Base-by-base conservation (phyloP, 192 early-diverging fungal species). In the Bifiguratus adelaidae region DNA sequence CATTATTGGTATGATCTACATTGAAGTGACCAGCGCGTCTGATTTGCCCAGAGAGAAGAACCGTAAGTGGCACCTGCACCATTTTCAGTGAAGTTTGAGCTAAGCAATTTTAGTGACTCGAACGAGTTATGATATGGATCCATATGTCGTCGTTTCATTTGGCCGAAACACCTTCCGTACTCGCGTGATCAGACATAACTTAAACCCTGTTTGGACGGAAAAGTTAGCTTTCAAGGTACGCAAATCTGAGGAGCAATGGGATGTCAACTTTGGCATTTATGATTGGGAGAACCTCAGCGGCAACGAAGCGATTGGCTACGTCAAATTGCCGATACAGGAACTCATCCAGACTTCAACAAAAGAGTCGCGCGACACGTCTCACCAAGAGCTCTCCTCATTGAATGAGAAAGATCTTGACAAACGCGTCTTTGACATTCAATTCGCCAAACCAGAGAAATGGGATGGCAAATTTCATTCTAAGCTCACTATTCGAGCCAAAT, bases 91-190 rank as follows among this genome's bases (percentile, higher is more conserved):
- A 5, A 4, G 2, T 46, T 44, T 7, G 23, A 59, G 7, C 20
- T 15, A 25, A 6, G 7, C 22, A 41, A 49, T 21, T 38, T 20
- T 52, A 64, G 61, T 60, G 8, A 67, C 74, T 3, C 53, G 71
- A n/a, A 75, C 74, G 0, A 68, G 77, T 5, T 85, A 78, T 53
- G 78, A 88, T 53, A 88, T 85, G 72, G 87, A 90, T 58, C 86
- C 88, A 0, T 90, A 87, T 66, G 84, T 82, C 1, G 64, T 86
- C 30, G 68, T 88, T 11, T 77, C 81, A 7, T 85, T 78, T 61
- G 71, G 76, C 19, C 61, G 67, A 20, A 70, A 75, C 13, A 89
- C 82, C 1, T 89, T 82, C 52, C 60, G 84, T 21, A 87, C 86
- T 5, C 54, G 73, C 24, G 64, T 70, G 2, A 57, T 84, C 33